Evolutionary conservation across 2,329 filamentous ascomycete genomes (phyloP), one percentile per base, ranked within the genome.

Genomic region (Beauveria medogensis): DNA sequence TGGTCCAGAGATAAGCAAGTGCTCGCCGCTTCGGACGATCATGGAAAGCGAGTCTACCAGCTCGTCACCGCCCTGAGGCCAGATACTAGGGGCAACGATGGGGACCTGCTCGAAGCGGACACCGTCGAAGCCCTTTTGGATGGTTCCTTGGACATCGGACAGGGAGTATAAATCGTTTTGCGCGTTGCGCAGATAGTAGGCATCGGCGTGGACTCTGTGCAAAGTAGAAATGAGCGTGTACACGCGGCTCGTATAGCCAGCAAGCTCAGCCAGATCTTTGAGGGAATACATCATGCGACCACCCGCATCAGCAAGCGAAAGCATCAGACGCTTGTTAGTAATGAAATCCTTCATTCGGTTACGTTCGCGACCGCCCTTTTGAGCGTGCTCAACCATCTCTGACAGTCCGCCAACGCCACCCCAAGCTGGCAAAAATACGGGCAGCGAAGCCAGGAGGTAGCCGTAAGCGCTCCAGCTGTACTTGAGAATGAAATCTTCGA

Each of bases 231-330:
- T 95, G 46, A 99, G 82, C 12, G 92, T 95, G 77, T 97, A 99
- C 14, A 99, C 92, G 50, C 94, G 87, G 62, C 91, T 96, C 0
- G 94, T 99, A 76, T 97, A 95, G 24, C 94, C 94, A 5, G 94
- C 94, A 40, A 99, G 80, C 72, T 99, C 94, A 1, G 92, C 92
- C 41, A 99, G 84, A 70, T 99, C 95, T 75, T 99, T 99, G 79
- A 99, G 96, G 64, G 90, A 94, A 78, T 99, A 99, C 94, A 99
- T 99, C 91, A 99, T 97, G 52, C 94, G 85, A 28, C 93, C 93
- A 62, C 94, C 94, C 2, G 94, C 94, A 74, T 99, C 94, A 10
- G 94, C 94, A 43, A 99, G 83, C 18, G 93, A 97, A 37, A 99
- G 83, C 94, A 99, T 97, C 44, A 99, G 86, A 5, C 94, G 87